phyloP scores from a whole-genome alignment of 75 land plant species.

The Sequoia sempervirens region DNA sequence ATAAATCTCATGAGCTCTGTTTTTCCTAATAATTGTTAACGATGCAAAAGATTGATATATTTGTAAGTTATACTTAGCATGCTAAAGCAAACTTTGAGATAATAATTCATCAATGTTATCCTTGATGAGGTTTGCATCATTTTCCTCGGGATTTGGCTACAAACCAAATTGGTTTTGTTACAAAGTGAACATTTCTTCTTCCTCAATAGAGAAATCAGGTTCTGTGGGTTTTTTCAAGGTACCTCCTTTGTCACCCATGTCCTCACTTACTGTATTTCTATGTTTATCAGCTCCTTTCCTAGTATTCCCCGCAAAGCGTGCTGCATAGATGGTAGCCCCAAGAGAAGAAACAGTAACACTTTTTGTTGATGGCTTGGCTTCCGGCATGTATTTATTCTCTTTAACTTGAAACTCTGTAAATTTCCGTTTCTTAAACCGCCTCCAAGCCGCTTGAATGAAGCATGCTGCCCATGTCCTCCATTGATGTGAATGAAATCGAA shows the following conservation, averaged over 20 bases:
- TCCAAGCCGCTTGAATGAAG: constrained; percentile 84
- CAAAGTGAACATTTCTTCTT: constrained; percentile 1
- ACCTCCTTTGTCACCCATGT: background rate
- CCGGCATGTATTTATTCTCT: constrained; percentile 12
- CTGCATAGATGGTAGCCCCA: constrained; percentile 51
- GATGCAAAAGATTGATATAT: background rate
- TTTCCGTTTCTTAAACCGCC: constrained; percentile 48
- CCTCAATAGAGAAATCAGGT: constrained; percentile 61
- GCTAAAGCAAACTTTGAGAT: no score
- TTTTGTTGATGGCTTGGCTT: background rate
- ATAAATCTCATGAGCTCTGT: background rate
- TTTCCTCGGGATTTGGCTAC: background rate
- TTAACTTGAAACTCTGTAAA: constrained; percentile 25
- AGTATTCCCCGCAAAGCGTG: constrained; percentile 62
- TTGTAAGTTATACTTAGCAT: background rate
- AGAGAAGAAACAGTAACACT: constrained; percentile 15
- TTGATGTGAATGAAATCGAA: no score
- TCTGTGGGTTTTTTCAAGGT: constrained; percentile 58
- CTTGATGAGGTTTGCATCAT: background rate
- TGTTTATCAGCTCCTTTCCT: constrained; percentile 28
- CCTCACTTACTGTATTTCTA: background rate
- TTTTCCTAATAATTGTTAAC: background rate
- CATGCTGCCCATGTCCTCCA: constrained; percentile 93
- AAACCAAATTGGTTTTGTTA: background rate
- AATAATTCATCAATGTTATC: background rate